Evolutionary conservation across 1,284 basidiomycete genomes (phyloP), one percentile per base, ranked within the genome.

Genomic region (Austroboletus olivaceoglutinosus): DNA sequence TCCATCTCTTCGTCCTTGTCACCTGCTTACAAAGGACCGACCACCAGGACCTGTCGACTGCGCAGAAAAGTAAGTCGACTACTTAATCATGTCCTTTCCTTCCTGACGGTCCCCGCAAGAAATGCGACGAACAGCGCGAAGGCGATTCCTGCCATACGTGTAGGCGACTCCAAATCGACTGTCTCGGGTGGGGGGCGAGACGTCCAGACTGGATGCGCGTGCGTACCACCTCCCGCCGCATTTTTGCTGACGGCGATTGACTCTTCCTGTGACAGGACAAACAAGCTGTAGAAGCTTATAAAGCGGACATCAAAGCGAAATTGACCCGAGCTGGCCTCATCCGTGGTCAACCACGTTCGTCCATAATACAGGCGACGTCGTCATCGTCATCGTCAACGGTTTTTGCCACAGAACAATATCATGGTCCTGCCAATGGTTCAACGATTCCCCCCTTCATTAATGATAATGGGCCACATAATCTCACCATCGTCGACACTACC

Each of bases 171-270:
- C 81, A 81, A 48, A 86, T 91, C 61, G 76, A 85, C 43, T 91
- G 88, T 68, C 74, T 91, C 5, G 89, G 88, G 18, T 91, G 88
- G 88, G 89, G 88, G 7, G 73, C 82, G 15, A 85, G 80, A 63
- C 78, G 88, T 47, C 89, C 87, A 18, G 87, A 89, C 53, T 90
- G 87, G 88, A 89, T 90, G 87, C 72, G 86, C 58, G 88, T 89
- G 60, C 70, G 86, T 77, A 34, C 33, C 25, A 31, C 33, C 34
- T 56, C n/a, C n/a, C n/a, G 31, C 55, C 43, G 51, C 30, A 43
- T 39, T 39, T 42, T 33, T 55, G 42, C 48, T 50, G 47, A 31
- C 29, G 23, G 38, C 25, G 15, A 36, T 43, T 60, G 46, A 61
- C 40, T 30, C 39, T 33, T 44, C 49, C 53, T 47, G n/a, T n/a